phyloP scores from a whole-genome alignment of 2,329 filamentous ascomycete species.

The Fusarium robinianum region DNA sequence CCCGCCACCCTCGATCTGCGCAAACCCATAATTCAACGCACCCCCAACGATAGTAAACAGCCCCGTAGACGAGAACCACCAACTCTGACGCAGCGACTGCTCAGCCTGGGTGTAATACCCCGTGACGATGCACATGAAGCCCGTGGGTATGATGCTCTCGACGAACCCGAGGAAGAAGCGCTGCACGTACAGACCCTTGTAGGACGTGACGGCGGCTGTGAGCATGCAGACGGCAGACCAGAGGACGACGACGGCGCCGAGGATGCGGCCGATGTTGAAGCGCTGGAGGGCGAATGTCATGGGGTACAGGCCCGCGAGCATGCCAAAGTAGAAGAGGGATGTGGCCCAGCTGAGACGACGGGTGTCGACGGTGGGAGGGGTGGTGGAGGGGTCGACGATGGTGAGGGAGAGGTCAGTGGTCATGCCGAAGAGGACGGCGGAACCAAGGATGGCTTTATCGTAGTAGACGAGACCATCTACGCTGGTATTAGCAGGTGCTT shows the following conservation, averaged over 20 bases:
- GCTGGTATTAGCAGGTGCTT: slow-evolving; percentile 34
- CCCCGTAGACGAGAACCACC: slow-evolving; percentile 67
- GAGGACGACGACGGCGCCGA: slow-evolving; percentile 65
- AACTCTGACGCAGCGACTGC: slow-evolving; percentile 66
- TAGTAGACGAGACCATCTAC: slow-evolving; percentile 51
- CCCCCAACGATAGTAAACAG: slow-evolving; percentile 67
- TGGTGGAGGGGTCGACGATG: slow-evolving; percentile 49
- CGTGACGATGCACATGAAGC: slow-evolving; percentile 67
- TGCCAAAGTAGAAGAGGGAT: slow-evolving; percentile 79
- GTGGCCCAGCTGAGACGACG: slow-evolving; percentile 75
- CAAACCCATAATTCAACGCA: slow-evolving; percentile 69
- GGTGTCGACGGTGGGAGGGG: slow-evolving; percentile 65
- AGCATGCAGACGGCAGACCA: slow-evolving; percentile 72
- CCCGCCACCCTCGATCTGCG: slow-evolving; percentile 59
- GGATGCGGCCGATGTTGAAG: slow-evolving; percentile 66
- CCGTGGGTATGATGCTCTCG: slow-evolving; percentile 67
- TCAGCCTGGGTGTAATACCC: slow-evolving; percentile 68
- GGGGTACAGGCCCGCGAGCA: slow-evolving; percentile 74
- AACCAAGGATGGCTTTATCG: slow-evolving; percentile 71
- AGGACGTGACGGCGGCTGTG: slow-evolving; percentile 67
- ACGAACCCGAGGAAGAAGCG: slow-evolving; percentile 67
- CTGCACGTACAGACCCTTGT: slow-evolving; percentile 67
- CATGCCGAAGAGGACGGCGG: slow-evolving; percentile 76
- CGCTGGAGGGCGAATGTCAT: slow-evolving; percentile 73
- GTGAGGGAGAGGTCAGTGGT: slow-evolving; percentile 67